Conservation (phyloP, 2,329 filamentous ascomycete species). For the Corinectria fuckeliana region DNA sequence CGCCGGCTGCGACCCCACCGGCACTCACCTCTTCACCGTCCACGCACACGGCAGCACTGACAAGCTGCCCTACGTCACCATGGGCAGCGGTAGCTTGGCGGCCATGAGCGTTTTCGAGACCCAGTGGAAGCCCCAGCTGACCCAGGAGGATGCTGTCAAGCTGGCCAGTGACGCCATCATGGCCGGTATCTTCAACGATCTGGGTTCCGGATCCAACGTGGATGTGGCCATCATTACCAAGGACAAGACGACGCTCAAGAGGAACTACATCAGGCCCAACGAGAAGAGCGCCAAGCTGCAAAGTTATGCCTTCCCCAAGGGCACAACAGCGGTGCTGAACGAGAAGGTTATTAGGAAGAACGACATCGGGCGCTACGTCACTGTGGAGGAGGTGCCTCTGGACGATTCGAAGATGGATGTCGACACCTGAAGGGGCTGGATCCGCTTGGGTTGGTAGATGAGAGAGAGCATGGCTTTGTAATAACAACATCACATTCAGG, state of each 20-base stretch:
- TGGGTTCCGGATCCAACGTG: constrained; percentile 96
- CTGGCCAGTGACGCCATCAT: constrained; percentile 87
- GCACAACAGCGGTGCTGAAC: constrained; percentile 94
- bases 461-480: constrained; percentile 33
- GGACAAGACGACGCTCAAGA: constrained; percentile 91
- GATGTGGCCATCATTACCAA: constrained; percentile 95
- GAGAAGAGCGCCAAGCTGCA: constrained; percentile 88
- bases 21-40: constrained; percentile 94
- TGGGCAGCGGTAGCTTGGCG: constrained; percentile 94
- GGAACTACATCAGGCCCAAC: constrained; percentile 94
- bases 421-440: constrained; percentile 54
- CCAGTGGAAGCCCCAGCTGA: constrained; percentile 83
- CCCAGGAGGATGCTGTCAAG: constrained; percentile 80
- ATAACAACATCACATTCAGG: constrained; percentile 31
- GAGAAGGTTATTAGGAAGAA: constrained; percentile 96
- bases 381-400: constrained; percentile 81
- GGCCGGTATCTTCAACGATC: constrained; percentile 98
- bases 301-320: constrained; percentile 88
- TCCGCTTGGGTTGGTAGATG: constrained; percentile 19
- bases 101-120: constrained; percentile 99
- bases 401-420: constrained; percentile 75
- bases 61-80: constrained; percentile 98
- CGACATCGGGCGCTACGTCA: constrained; percentile 93
- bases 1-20: constrained; percentile 94
- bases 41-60: constrained; percentile 98